Conservation (phyloP, 441 rosid species). For the Pelargonium fulgidum region DNA sequence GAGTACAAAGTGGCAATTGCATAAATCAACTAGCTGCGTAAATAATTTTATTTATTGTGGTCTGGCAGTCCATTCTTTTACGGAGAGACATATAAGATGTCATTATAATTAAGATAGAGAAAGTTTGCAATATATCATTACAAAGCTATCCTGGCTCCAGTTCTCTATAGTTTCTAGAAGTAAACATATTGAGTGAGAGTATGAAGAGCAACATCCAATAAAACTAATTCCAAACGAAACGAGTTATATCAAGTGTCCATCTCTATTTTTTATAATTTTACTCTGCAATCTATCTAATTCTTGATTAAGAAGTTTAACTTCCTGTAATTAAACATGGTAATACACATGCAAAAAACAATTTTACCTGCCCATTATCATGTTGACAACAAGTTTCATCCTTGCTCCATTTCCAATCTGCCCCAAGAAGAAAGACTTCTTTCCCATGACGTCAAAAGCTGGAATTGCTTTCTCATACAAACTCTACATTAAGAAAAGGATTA, state of each 20-base stretch:
- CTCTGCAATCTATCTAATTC: not conserved
- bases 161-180: no score
- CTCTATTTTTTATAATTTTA: no score
- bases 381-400: conserved; percentile 85
- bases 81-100: no score
- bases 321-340: no score
- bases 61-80: no score
- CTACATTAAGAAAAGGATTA: conserved; percentile 25
- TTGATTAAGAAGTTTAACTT: not conserved
- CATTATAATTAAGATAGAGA: no score
- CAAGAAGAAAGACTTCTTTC: conserved; percentile 79
- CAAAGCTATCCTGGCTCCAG: no score
- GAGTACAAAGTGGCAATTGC: not conserved
- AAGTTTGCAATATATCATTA: not conserved
- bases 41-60: no score
- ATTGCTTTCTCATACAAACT: conserved; percentile 63
- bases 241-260: not conserved
- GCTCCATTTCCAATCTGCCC: conserved; percentile 92
- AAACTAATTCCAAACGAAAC: no score
- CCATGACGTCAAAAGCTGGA: conserved; percentile 72
- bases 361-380: conserved; percentile 98
- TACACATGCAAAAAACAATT: not conserved
- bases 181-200: no score
- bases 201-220: not conserved
- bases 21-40: not conserved